phyloP scores from a whole-genome alignment of 2,329 filamentous ascomycete genomes.

The Apiospora phragmitis region DNA sequence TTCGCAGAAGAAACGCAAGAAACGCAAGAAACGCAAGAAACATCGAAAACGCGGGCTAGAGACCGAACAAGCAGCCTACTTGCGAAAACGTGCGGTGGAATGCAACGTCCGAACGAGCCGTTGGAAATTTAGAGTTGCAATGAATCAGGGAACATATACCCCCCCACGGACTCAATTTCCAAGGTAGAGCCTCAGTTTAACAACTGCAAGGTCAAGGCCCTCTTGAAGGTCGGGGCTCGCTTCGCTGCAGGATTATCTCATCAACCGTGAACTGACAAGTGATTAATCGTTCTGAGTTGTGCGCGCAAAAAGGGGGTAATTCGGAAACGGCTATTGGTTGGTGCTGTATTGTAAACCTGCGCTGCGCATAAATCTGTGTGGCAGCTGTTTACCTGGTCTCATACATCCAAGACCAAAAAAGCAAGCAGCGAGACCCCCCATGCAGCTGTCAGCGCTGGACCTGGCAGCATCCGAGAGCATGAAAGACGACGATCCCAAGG shows the following conservation, averaged over 20 bases:
- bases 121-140: constrained; percentile 1
- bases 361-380: neutral
- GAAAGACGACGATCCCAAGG: neutral
- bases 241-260: neutral
- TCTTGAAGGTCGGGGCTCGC: neutral
- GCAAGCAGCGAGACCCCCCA: neutral
- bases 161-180: constrained; percentile 3
- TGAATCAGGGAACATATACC: neutral
- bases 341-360: neutral
- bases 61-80: neutral
- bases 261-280: neutral
- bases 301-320: neutral
- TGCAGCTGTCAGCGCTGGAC: neutral
- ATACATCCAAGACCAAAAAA: neutral
- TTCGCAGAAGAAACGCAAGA: neutral
- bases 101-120: neutral
- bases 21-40: neutral
- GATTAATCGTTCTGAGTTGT: neutral
- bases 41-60: neutral
- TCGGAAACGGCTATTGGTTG: neutral
- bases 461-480: neutral
- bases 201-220: neutral
- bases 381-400: neutral
- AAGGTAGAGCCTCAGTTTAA: neutral
- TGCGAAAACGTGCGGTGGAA: neutral